A percentile compares a stretch with the other conserved stretches of the same genome.
phyloP scores from a whole-genome alignment of 1,284 basidiomycete species.

The Leccinum subrobustum region DNA sequence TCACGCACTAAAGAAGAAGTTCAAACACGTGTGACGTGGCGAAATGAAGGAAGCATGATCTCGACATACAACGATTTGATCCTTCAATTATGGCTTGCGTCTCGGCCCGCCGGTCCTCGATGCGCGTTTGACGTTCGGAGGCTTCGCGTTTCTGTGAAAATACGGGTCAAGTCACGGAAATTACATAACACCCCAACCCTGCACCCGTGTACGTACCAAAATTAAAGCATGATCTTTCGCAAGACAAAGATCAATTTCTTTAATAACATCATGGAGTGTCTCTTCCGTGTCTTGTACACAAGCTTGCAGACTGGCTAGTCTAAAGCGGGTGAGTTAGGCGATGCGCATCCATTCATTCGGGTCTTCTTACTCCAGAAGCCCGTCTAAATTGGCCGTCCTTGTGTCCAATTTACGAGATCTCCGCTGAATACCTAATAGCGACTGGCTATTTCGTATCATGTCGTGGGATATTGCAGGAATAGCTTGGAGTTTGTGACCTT shows the following conservation, averaged over 20 bases:
- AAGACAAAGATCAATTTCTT: constrained; percentile 53
- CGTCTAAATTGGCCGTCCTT: constrained; percentile 60
- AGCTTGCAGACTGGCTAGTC: constrained; percentile 69
- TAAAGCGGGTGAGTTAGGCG: constrained; percentile 29
- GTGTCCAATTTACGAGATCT: constrained; percentile 29
- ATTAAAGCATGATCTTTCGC: constrained; percentile 41
- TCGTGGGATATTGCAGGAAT: constrained; percentile 22
- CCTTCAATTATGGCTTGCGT: constrained; percentile 40
- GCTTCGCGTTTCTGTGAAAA: constrained; percentile 56
- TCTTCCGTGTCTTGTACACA: constrained; percentile 65
- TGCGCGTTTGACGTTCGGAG: constrained; percentile 55
- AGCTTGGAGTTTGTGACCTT: constrained; percentile 36
- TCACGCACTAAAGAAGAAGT: constrained; percentile 39
- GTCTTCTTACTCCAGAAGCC: constrained; percentile 63
- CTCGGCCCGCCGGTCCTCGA: constrained; percentile 47
- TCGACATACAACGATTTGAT: constrained; percentile 47
- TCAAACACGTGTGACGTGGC: constrained; percentile 13
- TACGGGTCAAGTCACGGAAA: constrained; percentile 20
- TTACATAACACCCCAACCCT: constrained; percentile 23
- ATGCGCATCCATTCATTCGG: constrained; percentile 6
- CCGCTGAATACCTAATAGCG: constrained; percentile 19
- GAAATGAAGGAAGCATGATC: constrained; percentile 17
- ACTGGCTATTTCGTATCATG: constrained; percentile 15
- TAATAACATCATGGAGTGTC: constrained; percentile 54
- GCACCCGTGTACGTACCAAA: constrained; percentile 39